Base-by-base conservation (phyloP, 1,284 basidiomycete genomes). In the Microbotryum scabiosae region DNA sequence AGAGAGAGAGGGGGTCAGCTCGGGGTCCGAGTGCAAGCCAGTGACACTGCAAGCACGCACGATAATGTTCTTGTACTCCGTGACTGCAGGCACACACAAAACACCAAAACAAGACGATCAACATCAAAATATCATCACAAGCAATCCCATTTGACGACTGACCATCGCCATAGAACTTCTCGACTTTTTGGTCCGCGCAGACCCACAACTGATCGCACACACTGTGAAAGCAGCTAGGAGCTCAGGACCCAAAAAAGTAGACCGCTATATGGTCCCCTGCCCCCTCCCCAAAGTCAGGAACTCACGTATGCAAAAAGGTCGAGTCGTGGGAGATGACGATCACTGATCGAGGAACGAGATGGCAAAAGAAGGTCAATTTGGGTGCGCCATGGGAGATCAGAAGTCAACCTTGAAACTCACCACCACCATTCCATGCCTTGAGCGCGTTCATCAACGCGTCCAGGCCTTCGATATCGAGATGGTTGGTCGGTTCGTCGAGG, bases 381-480 rank as follows among this genome's bases (percentile, higher is more conserved):
- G 30, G 30, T 30, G 30, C 30, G 7, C 8, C 8, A 30, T 30
- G 8, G 9, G 30, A 30, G 30, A 30, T 30, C 30, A 30, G 1
- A 30, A 30, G 1, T 30, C 30, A 9, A 9, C 30, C 30, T 30
- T 9, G 8, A 30, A 56, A 67, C 70, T 69, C 51, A 75, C 73
- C 90, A 56, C 94, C 96, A n/a, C 96, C 96, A 72, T 96, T 96
- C 90, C 90, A 98, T 20, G 78, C 79, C 68, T 84, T 83, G 68
- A 98, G 77, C 0, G 91, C 96, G 25, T 82, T 77, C 84, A 96
- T 96, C 51, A 98, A 79, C 7, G 93, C 96, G 73, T 99, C 96
- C 61, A 98, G 81, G 82, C 93, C 94, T 54, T 72, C 72, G 43
- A 72, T 65, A 58, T 73, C 71, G 75, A 97, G 79, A 77, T 97